A percentile compares a stretch with the other conserved stretches of the same genome.
These are phyloP conservation scores for Ceratocystis huliohia DNA, from an alignment of 2,329 filamentous ascomycete species.

Conservation along the genomic window DNA sequence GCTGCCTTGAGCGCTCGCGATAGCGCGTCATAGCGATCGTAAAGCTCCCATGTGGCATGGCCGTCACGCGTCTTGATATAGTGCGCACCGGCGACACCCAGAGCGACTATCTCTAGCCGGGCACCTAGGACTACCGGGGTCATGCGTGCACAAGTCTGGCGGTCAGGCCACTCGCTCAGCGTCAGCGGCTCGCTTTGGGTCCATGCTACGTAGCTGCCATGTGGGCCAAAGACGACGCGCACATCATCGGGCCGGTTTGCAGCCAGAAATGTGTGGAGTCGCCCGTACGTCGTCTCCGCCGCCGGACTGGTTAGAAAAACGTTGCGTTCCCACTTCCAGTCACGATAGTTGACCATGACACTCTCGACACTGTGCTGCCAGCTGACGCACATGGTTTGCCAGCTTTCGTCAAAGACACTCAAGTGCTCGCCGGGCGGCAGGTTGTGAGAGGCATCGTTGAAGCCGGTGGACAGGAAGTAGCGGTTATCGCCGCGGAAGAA, in stretches of 20 bases:
- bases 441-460: conserved; percentile 17
- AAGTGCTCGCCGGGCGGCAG: conserved; percentile 12
- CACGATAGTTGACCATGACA: conserved; percentile 13
- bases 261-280: conserved; percentile 10
- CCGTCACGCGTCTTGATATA: conserved; percentile 18
- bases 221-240: conserved; percentile 16
- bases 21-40: conserved; percentile 16
- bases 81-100: conserved; percentile 14
- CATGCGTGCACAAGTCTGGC: conserved; percentile 11
- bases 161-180: conserved; percentile 15
- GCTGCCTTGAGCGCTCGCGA: conserved; percentile 14
- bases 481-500: conserved; percentile 19
- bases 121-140: conserved; percentile 17
- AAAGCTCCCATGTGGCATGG: conserved; percentile 14
- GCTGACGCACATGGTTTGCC: conserved; percentile 13
- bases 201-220: conserved; percentile 17
- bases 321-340: conserved; percentile 17
- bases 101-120: conserved; percentile 13
- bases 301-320: conserved; percentile 13
- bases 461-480: conserved; percentile 18
- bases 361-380: conserved; percentile 12
- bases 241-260: conserved; percentile 19
- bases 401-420: conserved; percentile 4
- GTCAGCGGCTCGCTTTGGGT: conserved; percentile 13
- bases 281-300: neutral